Percentiles rank a stretch among this genome's conserved stretches.
These are phyloP conservation scores for Arabidopsis arenosa DNA, from an alignment of 345 rosid species.

Conservation along the genomic window DNA sequence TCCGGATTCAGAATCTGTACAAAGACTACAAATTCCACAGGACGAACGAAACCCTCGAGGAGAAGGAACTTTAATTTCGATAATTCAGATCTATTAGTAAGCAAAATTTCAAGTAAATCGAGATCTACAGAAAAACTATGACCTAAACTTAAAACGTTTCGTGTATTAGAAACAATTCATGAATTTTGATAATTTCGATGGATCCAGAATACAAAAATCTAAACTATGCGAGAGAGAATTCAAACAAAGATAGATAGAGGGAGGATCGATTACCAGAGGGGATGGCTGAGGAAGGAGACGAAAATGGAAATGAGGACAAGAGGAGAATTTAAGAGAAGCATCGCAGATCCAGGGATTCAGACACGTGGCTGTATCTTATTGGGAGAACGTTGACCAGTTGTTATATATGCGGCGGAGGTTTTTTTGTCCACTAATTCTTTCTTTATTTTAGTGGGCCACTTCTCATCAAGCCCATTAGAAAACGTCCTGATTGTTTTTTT, in stretches of 20 bases:
- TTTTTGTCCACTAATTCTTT: slow-evolving; percentile 17
- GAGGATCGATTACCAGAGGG: slow-evolving; percentile 33
- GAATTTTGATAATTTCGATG: not conserved
- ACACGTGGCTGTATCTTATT: slow-evolving; percentile 37
- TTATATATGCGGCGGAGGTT: slow-evolving; percentile 43
- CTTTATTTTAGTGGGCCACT: slow-evolving; percentile 28
- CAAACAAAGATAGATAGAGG: not conserved
- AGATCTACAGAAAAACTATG: slow-evolving; percentile 19
- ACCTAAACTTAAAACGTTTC: not conserved
- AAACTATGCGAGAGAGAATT: not conserved
- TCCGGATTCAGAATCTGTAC: not conserved
- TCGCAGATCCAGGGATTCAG: slow-evolving; percentile 16
- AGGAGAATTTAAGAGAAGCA: slow-evolving; percentile 27
- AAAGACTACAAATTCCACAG: not conserved
- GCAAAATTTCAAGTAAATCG: slow-evolving; percentile 10
- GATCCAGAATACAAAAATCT: not conserved
- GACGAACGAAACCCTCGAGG: too few species aligned
- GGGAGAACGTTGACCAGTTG: slow-evolving; percentile 28
- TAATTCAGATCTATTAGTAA: slow-evolving; percentile 26
- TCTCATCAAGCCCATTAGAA: slow-evolving; percentile 23
- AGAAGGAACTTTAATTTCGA: not conserved
- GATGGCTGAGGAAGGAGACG: slow-evolving; percentile 37
- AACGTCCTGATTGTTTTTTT: not conserved
- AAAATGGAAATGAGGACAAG: not conserved
- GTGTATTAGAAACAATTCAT: not conserved